A percentile compares a stretch with the other conserved stretches of the same genome.
Evolutionary conservation across 2,329 filamentous ascomycete species (phyloP).

Genomic region (Ophiosphaerella narmari): DNA sequence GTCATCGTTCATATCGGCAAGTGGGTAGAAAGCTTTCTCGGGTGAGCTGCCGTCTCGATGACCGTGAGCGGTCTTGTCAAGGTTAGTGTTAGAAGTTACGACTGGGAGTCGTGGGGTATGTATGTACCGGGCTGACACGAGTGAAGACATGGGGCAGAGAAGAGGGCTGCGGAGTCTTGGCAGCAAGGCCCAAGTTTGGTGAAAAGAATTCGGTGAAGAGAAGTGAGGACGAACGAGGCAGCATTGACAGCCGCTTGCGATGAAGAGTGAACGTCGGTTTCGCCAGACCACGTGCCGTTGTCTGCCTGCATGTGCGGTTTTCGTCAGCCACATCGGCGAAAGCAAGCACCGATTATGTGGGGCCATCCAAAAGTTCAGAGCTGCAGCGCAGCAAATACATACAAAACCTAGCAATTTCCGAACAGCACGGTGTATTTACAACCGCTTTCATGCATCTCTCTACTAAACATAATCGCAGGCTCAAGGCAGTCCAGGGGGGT

Average conservation of each 20-base stretch:
- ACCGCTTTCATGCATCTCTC: conserved; percentile 37
- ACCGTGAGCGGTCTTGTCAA: conserved; percentile 27
- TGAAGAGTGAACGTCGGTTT: not conserved
- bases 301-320: conserved; percentile 8
- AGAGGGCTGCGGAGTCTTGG: conserved; percentile 13
- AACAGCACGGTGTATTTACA: not conserved
- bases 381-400: not conserved
- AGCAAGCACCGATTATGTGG: conserved; percentile 11
- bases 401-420: not conserved
- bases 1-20: conserved; percentile 26
- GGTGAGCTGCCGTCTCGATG: conserved; percentile 21
- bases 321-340: conserved; percentile 16
- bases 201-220: conserved; percentile 14
- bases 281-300: conserved; percentile 3
- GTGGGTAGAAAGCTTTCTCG: conserved; percentile 9
- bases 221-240: conserved; percentile 10
- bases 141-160: conserved; percentile 32
- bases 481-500: conserved; percentile 43
- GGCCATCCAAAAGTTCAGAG: conserved; percentile 19
- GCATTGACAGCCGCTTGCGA: not conserved
- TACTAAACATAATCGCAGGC: conserved; percentile 41
- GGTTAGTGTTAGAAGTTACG: conserved; percentile 32
- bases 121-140: conserved; percentile 31
- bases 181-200: conserved; percentile 8
- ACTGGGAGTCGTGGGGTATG: conserved; percentile 28